Conservation (phyloP, 345 rosid genomes). For the Aegle marmelos region DNA sequence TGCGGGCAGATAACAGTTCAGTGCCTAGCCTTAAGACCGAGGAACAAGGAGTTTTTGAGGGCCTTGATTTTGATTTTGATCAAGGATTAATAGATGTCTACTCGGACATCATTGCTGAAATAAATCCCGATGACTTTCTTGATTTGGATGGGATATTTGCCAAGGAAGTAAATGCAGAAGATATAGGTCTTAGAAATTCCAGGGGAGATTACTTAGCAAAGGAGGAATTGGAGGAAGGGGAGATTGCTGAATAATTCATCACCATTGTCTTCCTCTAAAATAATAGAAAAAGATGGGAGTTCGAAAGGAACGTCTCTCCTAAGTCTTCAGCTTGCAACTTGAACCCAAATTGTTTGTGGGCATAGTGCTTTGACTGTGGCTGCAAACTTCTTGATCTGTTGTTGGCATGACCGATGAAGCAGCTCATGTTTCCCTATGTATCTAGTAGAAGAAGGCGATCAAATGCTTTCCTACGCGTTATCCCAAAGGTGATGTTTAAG, state of each 20-base stretch:
- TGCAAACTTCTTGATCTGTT: neutral
- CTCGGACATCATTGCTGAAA: constrained; percentile 56
- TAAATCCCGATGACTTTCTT: constrained; percentile 70
- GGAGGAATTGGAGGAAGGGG: constrained; percentile 87
- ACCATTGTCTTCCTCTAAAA: neutral
- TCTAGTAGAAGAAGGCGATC: neutral
- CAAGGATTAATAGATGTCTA: constrained; percentile 63
- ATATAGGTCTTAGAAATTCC: constrained; percentile 20
- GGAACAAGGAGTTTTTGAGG: constrained; percentile 19
- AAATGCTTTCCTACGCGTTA: neutral
- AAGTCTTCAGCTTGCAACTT: neutral
- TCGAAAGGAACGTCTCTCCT: neutral
- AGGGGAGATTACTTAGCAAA: constrained; percentile 12
- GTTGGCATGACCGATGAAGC: neutral
- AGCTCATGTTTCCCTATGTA: neutral
- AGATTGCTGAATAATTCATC: constrained; percentile 46
- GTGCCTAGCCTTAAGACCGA: constrained; percentile 7
- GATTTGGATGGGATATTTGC: constrained; percentile 53
- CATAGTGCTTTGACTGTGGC: neutral
- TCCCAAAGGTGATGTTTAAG: neutral
- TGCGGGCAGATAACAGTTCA: constrained; percentile 7
- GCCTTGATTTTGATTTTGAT: constrained; percentile 61
- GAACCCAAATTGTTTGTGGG: neutral
- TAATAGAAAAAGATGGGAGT: neutral
- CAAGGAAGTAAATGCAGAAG: constrained; percentile 35